A percentile compares a stretch with the other conserved stretches of the same genome.
These are phyloP conservation scores for Cryptosporidium bovis DNA, from an alignment of 169 alveolate genomes.

Conservation along the genomic window DNA sequence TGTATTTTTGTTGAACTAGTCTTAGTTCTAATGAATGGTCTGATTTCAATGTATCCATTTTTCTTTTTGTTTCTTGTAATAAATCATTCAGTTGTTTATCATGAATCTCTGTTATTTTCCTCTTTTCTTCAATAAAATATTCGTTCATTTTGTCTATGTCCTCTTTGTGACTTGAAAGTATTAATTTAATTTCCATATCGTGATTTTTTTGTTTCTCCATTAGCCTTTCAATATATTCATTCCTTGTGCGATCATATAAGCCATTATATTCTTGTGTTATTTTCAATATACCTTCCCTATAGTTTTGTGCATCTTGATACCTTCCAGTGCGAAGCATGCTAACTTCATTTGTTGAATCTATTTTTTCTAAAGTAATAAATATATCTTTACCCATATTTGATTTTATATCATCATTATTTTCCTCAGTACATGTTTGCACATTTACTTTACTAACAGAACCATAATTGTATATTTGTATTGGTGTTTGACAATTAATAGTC, in stretches of 20 bases:
- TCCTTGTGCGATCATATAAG: slow-evolving; percentile 66
- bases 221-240: slow-evolving; percentile 64
- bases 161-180: slow-evolving; percentile 68
- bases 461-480: neutral
- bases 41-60: slow-evolving; percentile 53
- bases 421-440: slow-evolving; percentile 2
- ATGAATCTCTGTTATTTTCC: slow-evolving; percentile 50
- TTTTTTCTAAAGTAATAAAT: slow-evolving; percentile 14
- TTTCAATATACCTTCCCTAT: slow-evolving; percentile 70
- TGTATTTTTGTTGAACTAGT: slow-evolving; percentile 68
- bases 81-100: slow-evolving; percentile 65
- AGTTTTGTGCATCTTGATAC: slow-evolving; percentile 65
- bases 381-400: slow-evolving; percentile 4
- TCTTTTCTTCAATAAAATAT: slow-evolving; percentile 60
- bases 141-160: slow-evolving; percentile 71
- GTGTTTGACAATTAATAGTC: neutral
- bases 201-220: slow-evolving; percentile 68
- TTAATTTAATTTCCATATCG: slow-evolving; percentile 68
- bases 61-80: slow-evolving; percentile 58
- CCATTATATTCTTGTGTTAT: slow-evolving; percentile 72
- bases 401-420: slow-evolving; percentile 1
- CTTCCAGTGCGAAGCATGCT: slow-evolving; percentile 61
- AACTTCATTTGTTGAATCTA: slow-evolving; percentile 58
- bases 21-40: slow-evolving; percentile 69
- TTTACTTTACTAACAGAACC: neutral